Evolutionary conservation across 1,139 yeast species (phyloP), one percentile per base, ranked within the genome.

Genomic region (Candida neerlandica): DNA sequence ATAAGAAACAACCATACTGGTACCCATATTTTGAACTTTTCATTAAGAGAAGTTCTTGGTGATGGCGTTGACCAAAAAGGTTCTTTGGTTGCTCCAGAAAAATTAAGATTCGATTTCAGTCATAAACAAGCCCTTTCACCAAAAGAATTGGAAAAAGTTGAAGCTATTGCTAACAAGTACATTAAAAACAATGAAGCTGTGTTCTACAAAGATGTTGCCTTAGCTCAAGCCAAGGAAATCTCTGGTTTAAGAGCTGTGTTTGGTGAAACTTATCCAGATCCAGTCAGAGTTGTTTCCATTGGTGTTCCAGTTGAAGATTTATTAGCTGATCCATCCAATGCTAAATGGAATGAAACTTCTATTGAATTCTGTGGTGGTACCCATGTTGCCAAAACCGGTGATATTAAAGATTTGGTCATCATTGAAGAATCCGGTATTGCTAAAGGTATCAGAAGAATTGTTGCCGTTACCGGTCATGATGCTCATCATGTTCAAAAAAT

Each of bases 291-390:
- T 59, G 97, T 94, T 49, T 89, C 97, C 35, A 89, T 95, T 62
- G 99, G 99, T 64, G 87, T 82, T 41, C 84, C 97, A 44, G 89
- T 95, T 45, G 94, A 89, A 21, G 95, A 88, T 5, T 75, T 94
- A 58, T 67, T 92, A 56, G 75, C 79, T 10, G 77, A 85, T 58
- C 97, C 98, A 58, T 58, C 72, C 27, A 87, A 81, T 63, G 73
- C 73, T 47, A 81, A 88, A 62, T 94, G 99, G 98, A 72, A 70
- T 59, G 75, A 81, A 48, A 77, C 81, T 60, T 89, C 97, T 4
- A 78, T 95, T 59, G 99, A 95, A 74, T 92, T 94, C 78, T 94
- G 99, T 73, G 99, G 99, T 73, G 99, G 99, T 71, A 94, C 99
- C 15, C 99, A 94, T 64, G 97, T 94, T 57, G 81, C 83, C 48